Base-by-base conservation (phyloP, 441 rosid species). In the Populus hybrid region DNA sequence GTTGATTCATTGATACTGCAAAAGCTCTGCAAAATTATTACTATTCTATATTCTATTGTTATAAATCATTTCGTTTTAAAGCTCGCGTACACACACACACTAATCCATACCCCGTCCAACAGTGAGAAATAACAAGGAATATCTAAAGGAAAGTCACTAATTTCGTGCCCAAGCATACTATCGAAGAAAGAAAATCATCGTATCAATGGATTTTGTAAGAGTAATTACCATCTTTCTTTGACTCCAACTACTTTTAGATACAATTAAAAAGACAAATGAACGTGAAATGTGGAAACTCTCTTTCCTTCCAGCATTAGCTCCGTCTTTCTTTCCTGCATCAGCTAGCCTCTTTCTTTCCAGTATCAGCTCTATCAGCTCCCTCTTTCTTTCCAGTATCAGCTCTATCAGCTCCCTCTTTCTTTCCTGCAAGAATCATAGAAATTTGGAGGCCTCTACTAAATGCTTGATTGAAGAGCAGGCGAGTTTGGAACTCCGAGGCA, bases 381-480 rank as follows among this genome's bases (percentile, higher is more conserved):
- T 32, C 34, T 32, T 32, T 32, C 34, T 32, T 32, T 34, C 35
- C 35, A 32, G 35, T 6, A 32, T 32, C 35, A 65, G 42, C 72
- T 76, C 75, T 77, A 28, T 28, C 30, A 65, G 42, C 72, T 76
- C 77, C 79, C 23, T 91, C 97, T 82, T 87, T 86, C 86, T 77
- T 92, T 14, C 98, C 89, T 0, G 92, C 72, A 0, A 88, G 93
- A 85, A 95, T 97, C 97, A 90, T 93, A 26, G 99, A 92, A 75
- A 95, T 93, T 86, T 91, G 97, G 67, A 97, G 88, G 79, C 99
- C 99, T 82, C 97, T 90, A 74, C 99, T 89, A 68, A 97, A 86
- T 21, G 99, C 99, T 84, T 93, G 99, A 83, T 92, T 95, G 86
- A 95, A 97, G 66, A 97, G 93, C 79, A 97, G 80, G 24, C 99